Percentiles rank a stretch among this genome's conserved stretches.
Evolutionary conservation across 768 basidiomycete genomes (phyloP).

Genomic region (Neoboletus magnificus): DNA sequence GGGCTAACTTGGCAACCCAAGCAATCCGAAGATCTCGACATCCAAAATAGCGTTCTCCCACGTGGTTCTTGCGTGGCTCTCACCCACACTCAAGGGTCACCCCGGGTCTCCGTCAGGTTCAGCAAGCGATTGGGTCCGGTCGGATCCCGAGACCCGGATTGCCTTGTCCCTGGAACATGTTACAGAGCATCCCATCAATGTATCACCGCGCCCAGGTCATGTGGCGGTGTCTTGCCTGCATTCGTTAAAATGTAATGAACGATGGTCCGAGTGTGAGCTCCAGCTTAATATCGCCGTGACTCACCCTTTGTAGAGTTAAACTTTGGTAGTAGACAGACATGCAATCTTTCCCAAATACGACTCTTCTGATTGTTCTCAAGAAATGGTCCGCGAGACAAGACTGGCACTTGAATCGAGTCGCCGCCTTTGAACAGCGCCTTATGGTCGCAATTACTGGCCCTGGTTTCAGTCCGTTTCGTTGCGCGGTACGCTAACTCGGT

Average conservation of each 20-base stretch:
- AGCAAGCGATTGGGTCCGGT: constrained; percentile 2
- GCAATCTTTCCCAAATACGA: constrained; percentile 3
- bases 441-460: constrained; percentile 2
- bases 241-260: not conserved
- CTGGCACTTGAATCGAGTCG: not conserved
- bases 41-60: constrained; percentile 16
- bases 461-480: constrained; percentile 16
- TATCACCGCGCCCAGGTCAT: not conserved
- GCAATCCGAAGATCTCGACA: constrained; percentile 19
- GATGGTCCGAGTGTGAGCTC: constrained; percentile 6
- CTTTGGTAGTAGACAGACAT: not conserved
- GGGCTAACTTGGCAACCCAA: constrained; percentile 5
- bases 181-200: not conserved
- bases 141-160: constrained; percentile 16
- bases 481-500: not conserved
- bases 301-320: constrained; percentile 13
- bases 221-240: constrained; percentile 11
- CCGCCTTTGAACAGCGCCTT: not conserved
- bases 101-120: constrained; percentile 11
- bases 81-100: constrained; percentile 17
- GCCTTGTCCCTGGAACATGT: not conserved
- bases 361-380: constrained; percentile 2
- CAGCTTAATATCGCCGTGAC: constrained; percentile 14
- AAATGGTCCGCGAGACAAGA: not conserved
- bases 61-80: constrained; percentile 23